Base-by-base conservation (phyloP, 2,329 filamentous ascomycete genomes). In the Pestalotiopsis fici region DNA sequence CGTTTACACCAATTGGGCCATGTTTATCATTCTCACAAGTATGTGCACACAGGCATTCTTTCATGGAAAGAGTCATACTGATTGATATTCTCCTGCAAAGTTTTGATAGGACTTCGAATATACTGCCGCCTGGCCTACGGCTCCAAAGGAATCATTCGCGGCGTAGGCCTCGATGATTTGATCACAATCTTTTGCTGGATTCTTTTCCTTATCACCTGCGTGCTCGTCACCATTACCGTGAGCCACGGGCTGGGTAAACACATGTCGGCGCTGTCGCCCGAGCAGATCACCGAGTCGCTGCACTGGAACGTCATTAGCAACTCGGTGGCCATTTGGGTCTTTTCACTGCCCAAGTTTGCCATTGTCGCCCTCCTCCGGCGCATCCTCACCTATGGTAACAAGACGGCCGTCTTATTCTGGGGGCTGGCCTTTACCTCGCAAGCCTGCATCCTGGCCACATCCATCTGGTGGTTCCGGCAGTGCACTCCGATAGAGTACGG, bases 301-400 rank as follows among this genome's bases (percentile, higher is more conserved):
- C 73, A 74, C 63, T 78, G 73, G 69, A 78, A 77, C 63, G 73
- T 71, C 37, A 74, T 79, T 50, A 76, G 76, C 65, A 76, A 72
- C 43, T 68, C 74, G 2, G 67, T 78, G 21, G 66, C 77, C 15
- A 74, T 78, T 65, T 78, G 76, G 77, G 72, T 73, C 61, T 79
- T 78, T 66, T 78, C 77, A 12, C 66, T 78, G 43, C 77, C 77
- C 2, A 79, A 78, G 50, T 78, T 78, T 55, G 76, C 76, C 63
- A 72, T 78, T 64, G 73, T 79, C 66, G 74, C 74, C 28, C 75
- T 72, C 7, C 69, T 78, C 5, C 71, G 77, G 54, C 74, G 76
- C 55, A 78, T 78, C 37, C 69, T 78, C 13, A 68, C 74, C 35
- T 78, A 75, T 62, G 75, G 76, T 11, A 70, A 47, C 28, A 74